Evolutionary conservation across 1,284 basidiomycete species (phyloP).

Genomic region (Microbotryum scabiosae): DNA sequence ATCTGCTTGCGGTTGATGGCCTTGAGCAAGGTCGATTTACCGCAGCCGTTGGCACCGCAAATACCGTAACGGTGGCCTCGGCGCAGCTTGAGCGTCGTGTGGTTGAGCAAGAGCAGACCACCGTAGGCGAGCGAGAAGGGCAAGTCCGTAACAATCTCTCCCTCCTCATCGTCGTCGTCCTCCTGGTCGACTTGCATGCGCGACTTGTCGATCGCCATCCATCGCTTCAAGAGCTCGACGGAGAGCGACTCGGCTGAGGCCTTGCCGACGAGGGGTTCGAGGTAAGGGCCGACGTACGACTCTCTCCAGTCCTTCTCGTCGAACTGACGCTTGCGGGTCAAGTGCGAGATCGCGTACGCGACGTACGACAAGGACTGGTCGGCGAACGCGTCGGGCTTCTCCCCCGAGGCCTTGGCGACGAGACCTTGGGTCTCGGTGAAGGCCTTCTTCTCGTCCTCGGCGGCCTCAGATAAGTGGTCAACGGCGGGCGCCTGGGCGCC

Average conservation of each 20-base stretch:
- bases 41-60: conserved; percentile 88
- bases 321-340: conserved; percentile 62
- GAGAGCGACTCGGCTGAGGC: conserved; percentile 45
- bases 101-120: conserved; percentile 86
- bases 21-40: conserved; percentile 94
- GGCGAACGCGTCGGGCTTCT: conserved; percentile 38
- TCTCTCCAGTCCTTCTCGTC: conserved; percentile 62
- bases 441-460: conserved; percentile 33
- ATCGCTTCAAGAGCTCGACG: conserved; percentile 60
- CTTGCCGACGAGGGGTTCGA: conserved; percentile 41
- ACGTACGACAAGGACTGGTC: conserved; percentile 55
- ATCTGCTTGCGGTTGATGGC: conserved; percentile 54
- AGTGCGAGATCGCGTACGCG: conserved; percentile 64
- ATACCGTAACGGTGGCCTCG: conserved; percentile 87
- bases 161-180: conserved; percentile 64
- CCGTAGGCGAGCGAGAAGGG: conserved; percentile 96
- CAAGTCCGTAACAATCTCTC: conserved; percentile 72
- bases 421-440: conserved; percentile 52
- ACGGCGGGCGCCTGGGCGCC: conserved; percentile 33
- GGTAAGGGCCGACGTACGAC: conserved; percentile 61
- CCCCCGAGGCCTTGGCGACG: conserved; percentile 31
- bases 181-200: conserved; percentile 49
- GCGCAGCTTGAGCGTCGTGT: conserved; percentile 82
- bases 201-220: conserved; percentile 62
- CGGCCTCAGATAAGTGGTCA: conserved; percentile 33